Percentiles rank a stretch among this genome's conserved stretches.
These are phyloP conservation scores for Azolla pinnata DNA, from an alignment of 75 land plant genomes.

Conservation along the genomic window DNA sequence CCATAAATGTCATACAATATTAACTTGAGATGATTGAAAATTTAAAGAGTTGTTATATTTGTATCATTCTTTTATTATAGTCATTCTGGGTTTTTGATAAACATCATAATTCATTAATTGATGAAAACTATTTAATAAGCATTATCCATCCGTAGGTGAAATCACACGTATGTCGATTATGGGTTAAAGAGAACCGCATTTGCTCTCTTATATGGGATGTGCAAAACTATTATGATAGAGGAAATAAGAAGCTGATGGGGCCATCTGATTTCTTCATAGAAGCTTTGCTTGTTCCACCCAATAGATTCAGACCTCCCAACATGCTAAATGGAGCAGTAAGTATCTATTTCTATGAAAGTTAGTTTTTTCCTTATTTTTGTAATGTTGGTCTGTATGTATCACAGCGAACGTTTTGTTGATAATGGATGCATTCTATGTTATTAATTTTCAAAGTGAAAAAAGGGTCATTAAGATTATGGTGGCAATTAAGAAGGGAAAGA, in stretches of 20 bases:
- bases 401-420: too few relatives aligned
- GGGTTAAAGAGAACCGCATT: constrained; percentile 64
- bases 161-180: constrained; percentile 35
- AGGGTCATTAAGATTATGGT: too few relatives aligned
- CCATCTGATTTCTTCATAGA: constrained; percentile 66
- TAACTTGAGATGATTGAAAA: too few relatives aligned
- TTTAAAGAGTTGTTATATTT: too few relatives aligned
- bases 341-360: neutral
- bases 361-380: neutral
- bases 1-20: too few relatives aligned
- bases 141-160: too few relatives aligned
- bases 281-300: constrained; percentile 75
- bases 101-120: neutral
- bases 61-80: too few relatives aligned
- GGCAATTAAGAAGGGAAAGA: too few relatives aligned
- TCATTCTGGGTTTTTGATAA: too few relatives aligned
- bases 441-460: too few relatives aligned
- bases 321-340: constrained; percentile 43
- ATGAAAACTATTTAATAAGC: constrained; percentile 6
- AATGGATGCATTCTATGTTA: too few relatives aligned
- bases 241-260: constrained; percentile 13
- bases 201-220: constrained; percentile 68
- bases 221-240: constrained; percentile 14
- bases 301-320: constrained; percentile 73
- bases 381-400: too few relatives aligned